These are phyloP conservation scores for Xylaria sp. DNA, from an alignment of 2,329 filamentous ascomycete species.

Conservation along the genomic window DNA sequence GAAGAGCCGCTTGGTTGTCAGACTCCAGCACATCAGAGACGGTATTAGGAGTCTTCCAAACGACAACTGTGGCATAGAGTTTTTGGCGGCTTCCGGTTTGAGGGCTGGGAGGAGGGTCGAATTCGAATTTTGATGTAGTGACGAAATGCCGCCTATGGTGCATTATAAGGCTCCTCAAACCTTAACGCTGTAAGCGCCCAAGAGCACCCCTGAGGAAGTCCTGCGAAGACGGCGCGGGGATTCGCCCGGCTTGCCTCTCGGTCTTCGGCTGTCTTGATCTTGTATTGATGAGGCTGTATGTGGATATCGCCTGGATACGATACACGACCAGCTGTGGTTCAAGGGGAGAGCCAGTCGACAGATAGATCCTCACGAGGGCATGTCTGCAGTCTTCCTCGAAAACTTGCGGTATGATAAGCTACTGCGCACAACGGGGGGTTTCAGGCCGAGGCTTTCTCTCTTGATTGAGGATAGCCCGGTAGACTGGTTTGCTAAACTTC, in stretches of 20 bases:
- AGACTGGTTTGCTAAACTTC: no score
- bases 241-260: no score
- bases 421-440: background rate
- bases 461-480: background rate
- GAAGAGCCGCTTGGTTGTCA: no score
- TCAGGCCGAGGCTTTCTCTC: background rate
- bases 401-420: background rate
- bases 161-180: no score
- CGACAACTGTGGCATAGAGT: background rate
- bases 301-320: no score
- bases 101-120: no score
- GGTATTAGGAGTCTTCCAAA: background rate
- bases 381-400: background rate
- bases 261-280: no score
- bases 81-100: no score
- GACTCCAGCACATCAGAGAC: background rate
- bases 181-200: no score
- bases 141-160: no score
- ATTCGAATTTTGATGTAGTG: no score
- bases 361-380: background rate
- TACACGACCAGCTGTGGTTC: background rate
- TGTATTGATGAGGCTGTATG: background rate
- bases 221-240: no score
- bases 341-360: background rate
- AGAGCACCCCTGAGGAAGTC: background rate